Conservation (phyloP, 345 rosid genomes). For the Alliaria petiolata region DNA sequence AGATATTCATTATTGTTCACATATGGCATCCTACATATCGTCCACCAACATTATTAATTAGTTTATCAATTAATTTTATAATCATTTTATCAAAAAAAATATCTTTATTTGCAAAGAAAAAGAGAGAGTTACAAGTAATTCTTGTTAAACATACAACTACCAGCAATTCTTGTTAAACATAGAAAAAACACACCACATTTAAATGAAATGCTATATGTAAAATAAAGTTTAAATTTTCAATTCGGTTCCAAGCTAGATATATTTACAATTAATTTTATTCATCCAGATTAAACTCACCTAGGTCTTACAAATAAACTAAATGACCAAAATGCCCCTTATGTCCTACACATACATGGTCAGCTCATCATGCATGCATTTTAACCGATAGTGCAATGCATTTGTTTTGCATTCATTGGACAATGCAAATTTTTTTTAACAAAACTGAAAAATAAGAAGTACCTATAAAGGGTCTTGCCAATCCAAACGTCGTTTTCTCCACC, state of each 20-base stretch:
- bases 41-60: background rate
- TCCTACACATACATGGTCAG: background rate
- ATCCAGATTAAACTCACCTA: conserved; percentile 11
- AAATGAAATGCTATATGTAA: too few species aligned
- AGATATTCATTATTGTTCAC: conserved; percentile 73
- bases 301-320: background rate
- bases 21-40: conserved; percentile 66
- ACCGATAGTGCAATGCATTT: conserved; percentile 2
- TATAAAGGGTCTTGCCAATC: conserved; percentile 96
- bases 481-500: conserved; percentile 92
- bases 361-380: conserved; percentile 15
- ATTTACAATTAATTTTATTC: background rate
- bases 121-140: background rate
- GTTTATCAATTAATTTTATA: background rate
- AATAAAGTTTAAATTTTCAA: background rate
- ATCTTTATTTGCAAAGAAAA: background rate
- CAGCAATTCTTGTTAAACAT: too few species aligned
- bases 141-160: background rate
- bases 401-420: conserved; percentile 10
- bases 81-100: background rate
- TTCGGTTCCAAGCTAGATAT: background rate
- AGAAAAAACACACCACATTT: background rate
- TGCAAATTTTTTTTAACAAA: background rate
- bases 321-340: background rate
- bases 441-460: conserved; percentile 34